phyloP scores from a whole-genome alignment of 2,329 filamentous ascomycete species.

The Lachnellula arida region DNA sequence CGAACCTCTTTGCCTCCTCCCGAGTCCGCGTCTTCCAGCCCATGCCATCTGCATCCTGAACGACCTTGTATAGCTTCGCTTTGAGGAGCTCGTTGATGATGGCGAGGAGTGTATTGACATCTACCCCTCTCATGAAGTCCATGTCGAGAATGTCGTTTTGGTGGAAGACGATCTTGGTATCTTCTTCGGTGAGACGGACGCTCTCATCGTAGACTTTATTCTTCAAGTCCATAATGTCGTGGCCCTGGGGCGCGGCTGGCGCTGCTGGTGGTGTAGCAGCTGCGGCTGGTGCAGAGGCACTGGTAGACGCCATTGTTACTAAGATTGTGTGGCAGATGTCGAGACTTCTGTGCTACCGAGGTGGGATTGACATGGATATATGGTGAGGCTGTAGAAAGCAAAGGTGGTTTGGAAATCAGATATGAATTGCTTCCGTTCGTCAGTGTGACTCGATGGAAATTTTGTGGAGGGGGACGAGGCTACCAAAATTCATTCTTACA shows the following conservation, averaged over 20 bases:
- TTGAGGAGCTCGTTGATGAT: slow-evolving; percentile 55
- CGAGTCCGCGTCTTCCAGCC: slow-evolving; percentile 55
- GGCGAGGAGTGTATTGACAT: slow-evolving; percentile 49
- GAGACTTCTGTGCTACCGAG: slow-evolving; percentile 14
- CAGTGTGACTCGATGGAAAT: slow-evolving; percentile 5
- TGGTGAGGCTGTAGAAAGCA: neutral
- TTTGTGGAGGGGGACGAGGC: slow-evolving; percentile 1
- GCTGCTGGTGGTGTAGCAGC: neutral
- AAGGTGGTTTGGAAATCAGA: neutral
- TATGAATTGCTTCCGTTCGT: neutral
- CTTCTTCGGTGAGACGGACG: slow-evolving; percentile 16
- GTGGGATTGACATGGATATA: slow-evolving; percentile 17
- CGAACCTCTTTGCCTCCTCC: slow-evolving; percentile 59
- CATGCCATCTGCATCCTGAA: slow-evolving; percentile 40
- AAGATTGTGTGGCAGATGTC: slow-evolving; percentile 5
- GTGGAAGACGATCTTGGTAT: slow-evolving; percentile 41
- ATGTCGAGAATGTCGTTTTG: slow-evolving; percentile 55
- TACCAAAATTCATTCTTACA: neutral
- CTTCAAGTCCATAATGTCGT: slow-evolving; percentile 24
- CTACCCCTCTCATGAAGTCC: slow-evolving; percentile 52
- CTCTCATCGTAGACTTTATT: slow-evolving; percentile 27
- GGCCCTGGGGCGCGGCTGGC: neutral
- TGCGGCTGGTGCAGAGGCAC: neutral
- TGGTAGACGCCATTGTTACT: slow-evolving; percentile 14
- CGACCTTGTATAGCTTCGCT: slow-evolving; percentile 54